Evolutionary conservation across 495 filamentous ascomycete genomes (phyloP), one percentile per base, ranked within the genome.

Genomic region (Hyaloscypha variabilis): DNA sequence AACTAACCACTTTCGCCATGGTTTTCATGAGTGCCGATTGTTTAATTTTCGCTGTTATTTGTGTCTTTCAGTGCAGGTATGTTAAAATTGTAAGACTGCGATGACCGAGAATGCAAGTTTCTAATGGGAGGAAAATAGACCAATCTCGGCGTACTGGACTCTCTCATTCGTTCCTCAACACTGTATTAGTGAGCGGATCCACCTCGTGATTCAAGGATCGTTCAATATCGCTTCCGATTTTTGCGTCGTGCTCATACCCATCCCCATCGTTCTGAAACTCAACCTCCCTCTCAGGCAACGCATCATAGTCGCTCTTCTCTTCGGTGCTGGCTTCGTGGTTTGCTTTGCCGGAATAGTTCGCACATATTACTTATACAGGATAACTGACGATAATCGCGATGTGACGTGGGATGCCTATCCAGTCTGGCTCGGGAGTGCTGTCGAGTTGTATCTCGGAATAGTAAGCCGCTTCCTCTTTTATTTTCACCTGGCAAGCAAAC

Each of bases 141-240:
- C 86, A 6, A 69, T 86, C 59, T 74, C 77, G 50, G 77, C 78
- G 42, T 86, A 79, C 69, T 89, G 86, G 84, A 75, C 81, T 0
- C 58, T 76, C 3, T 76, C 78, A n/a, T 71, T 73, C 24, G 65
- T 74, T 5, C 63, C 77, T 39, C 25, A 63, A 39, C 66, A 77
- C 34, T 89, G 87, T 66, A 72, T 89, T 59, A 71, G 86, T 60
- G 79, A 81, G 52, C 75, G 73, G 11, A 75, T 69, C 6, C 75
- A 83, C 62, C 76, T 87, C n/a, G 78, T 87, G 50, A 77, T 77
- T 2, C 80, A 76, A n/a, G 85, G 84, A 61, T 75, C 85, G n/a
- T 78, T 88, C 69, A 88, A 89, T 68, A 85, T 82, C 26, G 68
- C 82, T 52, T 84, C 83, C 26, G 88, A 90, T 66, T 78, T 89